Conservation (phyloP, 208 protist genomes). For the Tritrichomonas foetus region DNA sequence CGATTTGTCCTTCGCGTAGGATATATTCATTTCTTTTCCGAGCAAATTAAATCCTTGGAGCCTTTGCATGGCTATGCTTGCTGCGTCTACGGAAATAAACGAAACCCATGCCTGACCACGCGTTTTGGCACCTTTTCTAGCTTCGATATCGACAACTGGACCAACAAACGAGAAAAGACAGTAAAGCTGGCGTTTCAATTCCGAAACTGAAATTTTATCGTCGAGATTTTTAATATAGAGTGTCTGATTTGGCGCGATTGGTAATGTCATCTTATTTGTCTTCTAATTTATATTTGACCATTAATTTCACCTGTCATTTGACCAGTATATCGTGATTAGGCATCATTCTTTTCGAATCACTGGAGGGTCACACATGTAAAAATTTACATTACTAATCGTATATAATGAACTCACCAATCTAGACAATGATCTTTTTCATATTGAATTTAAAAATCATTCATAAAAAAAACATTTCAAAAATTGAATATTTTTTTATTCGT, state of each 20-base stretch:
- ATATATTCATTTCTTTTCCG: background rate
- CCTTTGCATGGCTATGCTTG: background rate
- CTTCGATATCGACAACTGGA: background rate
- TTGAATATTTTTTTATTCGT: too few relatives aligned
- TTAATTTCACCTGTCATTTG: too few relatives aligned
- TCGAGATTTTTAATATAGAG: background rate
- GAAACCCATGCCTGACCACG: slow-evolving; percentile 15
- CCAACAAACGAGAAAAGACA: slow-evolving; percentile 9
- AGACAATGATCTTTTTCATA: too few relatives aligned
- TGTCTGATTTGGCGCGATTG: background rate
- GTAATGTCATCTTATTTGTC: background rate
- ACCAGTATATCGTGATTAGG: too few relatives aligned
- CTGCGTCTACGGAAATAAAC: background rate
- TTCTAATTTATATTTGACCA: too few relatives aligned
- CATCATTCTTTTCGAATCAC: too few relatives aligned
- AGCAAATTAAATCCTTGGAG: background rate
- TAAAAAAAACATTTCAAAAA: too few relatives aligned
- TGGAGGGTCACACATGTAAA: too few relatives aligned
- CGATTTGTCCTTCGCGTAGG: background rate
- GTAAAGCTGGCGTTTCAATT: background rate
- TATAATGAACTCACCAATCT: too few relatives aligned
- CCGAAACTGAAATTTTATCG: background rate
- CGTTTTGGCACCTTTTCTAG: background rate
- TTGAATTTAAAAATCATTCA: too few relatives aligned
- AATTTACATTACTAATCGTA: too few relatives aligned